Percentiles rank a stretch among this genome's conserved stretches.
Evolutionary conservation across 2,329 filamentous ascomycete genomes (phyloP).

Genomic region (Erysiphe pulchra): DNA sequence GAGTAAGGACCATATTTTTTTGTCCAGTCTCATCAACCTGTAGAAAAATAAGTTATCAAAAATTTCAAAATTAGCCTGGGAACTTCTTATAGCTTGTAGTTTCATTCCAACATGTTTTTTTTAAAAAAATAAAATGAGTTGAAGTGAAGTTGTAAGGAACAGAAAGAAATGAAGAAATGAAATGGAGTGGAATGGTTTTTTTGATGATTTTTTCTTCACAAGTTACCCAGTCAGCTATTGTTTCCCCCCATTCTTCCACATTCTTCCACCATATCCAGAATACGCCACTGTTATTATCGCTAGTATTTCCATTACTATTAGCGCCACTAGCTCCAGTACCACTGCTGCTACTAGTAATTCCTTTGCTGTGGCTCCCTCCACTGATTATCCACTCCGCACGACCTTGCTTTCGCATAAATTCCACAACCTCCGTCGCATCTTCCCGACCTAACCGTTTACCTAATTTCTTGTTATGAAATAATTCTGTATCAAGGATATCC

Average conservation of each 20-base stretch:
- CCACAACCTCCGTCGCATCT: constrained; percentile 31
- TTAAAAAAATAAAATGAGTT: no score
- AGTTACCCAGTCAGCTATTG: constrained; percentile 45
- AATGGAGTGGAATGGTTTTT: no score
- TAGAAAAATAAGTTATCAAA: no score
- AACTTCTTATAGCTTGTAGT: no score
- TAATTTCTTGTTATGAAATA: constrained; percentile 32
- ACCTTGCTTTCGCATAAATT: constrained; percentile 31
- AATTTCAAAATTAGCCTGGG: no score
- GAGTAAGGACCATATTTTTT: constrained; percentile 65
- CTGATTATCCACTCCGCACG: constrained; percentile 32
- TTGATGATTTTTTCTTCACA: background rate
- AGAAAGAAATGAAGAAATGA: no score
- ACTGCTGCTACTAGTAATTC: no score
- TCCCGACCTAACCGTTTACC: constrained; percentile 22
- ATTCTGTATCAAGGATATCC: constrained; percentile 26
- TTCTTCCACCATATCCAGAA: constrained; percentile 66
- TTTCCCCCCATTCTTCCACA: constrained; percentile 70
- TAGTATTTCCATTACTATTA: background rate
- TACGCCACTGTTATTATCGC: constrained; percentile 16
- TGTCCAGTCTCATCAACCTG: constrained; percentile 51
- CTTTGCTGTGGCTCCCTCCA: constrained; percentile 25
- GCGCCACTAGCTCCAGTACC: no score
- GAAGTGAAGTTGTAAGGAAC: no score
- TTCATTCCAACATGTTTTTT: no score